These are phyloP conservation scores for Endotrypanum monterogeii DNA, from an alignment of 208 protist species.

Conservation along the genomic window DNA sequence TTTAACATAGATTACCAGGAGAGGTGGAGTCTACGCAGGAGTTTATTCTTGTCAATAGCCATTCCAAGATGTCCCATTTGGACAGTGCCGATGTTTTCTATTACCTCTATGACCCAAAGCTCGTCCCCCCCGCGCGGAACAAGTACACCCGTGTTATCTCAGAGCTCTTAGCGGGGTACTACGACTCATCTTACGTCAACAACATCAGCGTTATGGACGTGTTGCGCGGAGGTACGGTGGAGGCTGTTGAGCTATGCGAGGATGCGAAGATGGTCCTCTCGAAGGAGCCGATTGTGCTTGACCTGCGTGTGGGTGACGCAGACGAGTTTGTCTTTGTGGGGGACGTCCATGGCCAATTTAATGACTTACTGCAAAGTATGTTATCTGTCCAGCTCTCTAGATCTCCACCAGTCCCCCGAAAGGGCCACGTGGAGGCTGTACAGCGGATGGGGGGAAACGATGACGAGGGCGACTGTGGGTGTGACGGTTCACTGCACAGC, in stretches of 20 bases:
- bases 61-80: not conserved
- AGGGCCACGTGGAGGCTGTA: not conserved
- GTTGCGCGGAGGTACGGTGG: slow-evolving; percentile 47
- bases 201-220: slow-evolving; percentile 62
- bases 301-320: slow-evolving; percentile 39
- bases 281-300: slow-evolving; percentile 55
- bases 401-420: slow-evolving; percentile 9
- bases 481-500: not conserved
- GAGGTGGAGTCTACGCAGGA: no score
- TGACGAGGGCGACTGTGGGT: not conserved
- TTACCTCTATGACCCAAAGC: slow-evolving; percentile 67
- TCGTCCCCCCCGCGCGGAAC: slow-evolving; percentile 41
- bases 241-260: slow-evolving; percentile 56
- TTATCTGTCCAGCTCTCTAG: slow-evolving; percentile 60
- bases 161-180: slow-evolving; percentile 55
- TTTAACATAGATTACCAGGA: not conserved
- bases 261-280: slow-evolving; percentile 47
- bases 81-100: slow-evolving; percentile 26
- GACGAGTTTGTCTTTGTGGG: slow-evolving; percentile 81
- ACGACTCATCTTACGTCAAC: slow-evolving; percentile 36
- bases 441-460: not conserved
- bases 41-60: not conserved
- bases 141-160: slow-evolving; percentile 77
- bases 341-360: slow-evolving; percentile 90
- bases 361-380: slow-evolving; percentile 70